A percentile compares a stretch with the other conserved stretches of the same genome.
Conservation (phyloP, 306 rosid genomes). For the Begonia peltatifolia region DNA sequence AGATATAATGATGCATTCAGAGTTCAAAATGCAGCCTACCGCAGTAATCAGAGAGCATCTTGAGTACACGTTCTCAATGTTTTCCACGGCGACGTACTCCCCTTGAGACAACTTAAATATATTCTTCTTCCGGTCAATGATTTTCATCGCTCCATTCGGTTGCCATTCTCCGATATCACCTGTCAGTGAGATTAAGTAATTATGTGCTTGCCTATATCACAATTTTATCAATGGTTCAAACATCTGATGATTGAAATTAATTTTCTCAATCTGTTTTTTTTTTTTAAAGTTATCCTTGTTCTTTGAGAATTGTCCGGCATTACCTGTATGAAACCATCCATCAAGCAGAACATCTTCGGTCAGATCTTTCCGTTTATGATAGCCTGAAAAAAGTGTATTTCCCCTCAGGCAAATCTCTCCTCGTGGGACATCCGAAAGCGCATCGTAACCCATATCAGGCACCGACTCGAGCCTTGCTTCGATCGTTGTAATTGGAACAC, state of each 20-base stretch:
- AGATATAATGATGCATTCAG: neutral
- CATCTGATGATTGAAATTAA: too few species aligned
- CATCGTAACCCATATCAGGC: conserved; percentile 61
- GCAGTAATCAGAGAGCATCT: conserved; percentile 72
- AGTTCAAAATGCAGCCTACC: conserved; percentile 21
- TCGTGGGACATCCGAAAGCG: conserved; percentile 50
- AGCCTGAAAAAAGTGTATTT: conserved; percentile 58
- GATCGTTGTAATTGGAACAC: conserved; percentile 65
- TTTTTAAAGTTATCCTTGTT: too few species aligned
- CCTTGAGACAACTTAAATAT: conserved; percentile 93
- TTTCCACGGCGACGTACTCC: conserved; percentile 86
- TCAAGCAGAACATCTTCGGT: conserved; percentile 59
- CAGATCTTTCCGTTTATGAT: conserved; percentile 76
- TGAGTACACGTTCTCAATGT: conserved; percentile 55
- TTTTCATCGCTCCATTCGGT: conserved; percentile 74
- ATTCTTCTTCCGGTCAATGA: conserved; percentile 80
- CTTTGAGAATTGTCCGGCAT: neutral
- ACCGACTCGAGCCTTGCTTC: conserved; percentile 85
- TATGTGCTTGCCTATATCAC: too few species aligned
- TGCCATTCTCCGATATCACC: conserved; percentile 99
- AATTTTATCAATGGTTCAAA: too few species aligned
- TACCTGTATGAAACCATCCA: conserved; percentile 99
- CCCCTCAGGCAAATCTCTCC: conserved; percentile 87
- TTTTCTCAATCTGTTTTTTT: too few species aligned
- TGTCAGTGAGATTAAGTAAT: conserved; percentile 5